Evolutionary conservation across 2,329 filamentous ascomycete species (phyloP).

Genomic region (Phyllosticta capitalensis): DNA sequence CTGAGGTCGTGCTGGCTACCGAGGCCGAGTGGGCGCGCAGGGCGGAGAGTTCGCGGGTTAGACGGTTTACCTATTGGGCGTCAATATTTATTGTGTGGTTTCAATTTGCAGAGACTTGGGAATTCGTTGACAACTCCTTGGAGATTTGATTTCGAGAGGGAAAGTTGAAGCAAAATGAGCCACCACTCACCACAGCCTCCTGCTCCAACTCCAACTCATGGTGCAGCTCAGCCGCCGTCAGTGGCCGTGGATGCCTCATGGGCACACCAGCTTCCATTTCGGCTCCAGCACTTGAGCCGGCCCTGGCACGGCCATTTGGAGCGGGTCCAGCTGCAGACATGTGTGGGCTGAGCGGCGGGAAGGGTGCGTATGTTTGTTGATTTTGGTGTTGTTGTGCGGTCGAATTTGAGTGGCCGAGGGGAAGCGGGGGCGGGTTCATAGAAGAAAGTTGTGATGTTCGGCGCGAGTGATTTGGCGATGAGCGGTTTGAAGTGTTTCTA

Average conservation of each 20-base stretch:
- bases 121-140: too few relatives aligned
- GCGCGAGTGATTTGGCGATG: slow-evolving; percentile 24
- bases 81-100: background rate
- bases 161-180: background rate
- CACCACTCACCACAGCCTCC: slow-evolving; percentile 66
- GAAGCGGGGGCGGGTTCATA: slow-evolving; percentile 38
- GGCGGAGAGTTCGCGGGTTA: slow-evolving; percentile 78
- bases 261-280: slow-evolving; percentile 47
- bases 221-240: slow-evolving; percentile 84
- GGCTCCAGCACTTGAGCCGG: background rate
- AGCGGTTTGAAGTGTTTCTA: slow-evolving; percentile 24
- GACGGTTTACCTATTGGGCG: slow-evolving; percentile 67
- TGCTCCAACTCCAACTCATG: slow-evolving; percentile 89
- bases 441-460: slow-evolving; percentile 36
- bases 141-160: background rate
- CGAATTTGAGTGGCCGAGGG: slow-evolving; percentile 22
- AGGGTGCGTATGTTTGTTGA: slow-evolving; percentile 19
- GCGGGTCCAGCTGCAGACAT: slow-evolving; percentile 14
- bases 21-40: slow-evolving; percentile 63
- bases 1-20: slow-evolving; percentile 45
- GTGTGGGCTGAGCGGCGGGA: slow-evolving; percentile 28
- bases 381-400: slow-evolving; percentile 18
- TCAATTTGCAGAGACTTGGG: background rate
- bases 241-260: slow-evolving; percentile 72
- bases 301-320: slow-evolving; percentile 14